A percentile compares a stretch with the other conserved stretches of the same genome.
These are phyloP conservation scores for Ustilago shanxiensis DNA, from an alignment of 1,284 basidiomycete genomes.

Conservation along the genomic window DNA sequence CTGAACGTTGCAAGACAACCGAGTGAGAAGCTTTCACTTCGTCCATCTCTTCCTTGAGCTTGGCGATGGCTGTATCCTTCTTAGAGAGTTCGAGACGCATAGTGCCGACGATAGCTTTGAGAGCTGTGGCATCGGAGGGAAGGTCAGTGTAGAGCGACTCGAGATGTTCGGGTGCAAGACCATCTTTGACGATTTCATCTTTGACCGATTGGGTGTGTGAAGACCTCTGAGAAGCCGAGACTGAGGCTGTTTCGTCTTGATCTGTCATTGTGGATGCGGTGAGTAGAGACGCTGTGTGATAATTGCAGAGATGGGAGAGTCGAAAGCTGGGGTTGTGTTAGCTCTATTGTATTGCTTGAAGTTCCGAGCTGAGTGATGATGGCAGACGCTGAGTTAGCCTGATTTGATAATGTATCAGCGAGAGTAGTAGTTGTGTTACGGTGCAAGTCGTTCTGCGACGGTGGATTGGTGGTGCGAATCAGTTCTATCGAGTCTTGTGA, in stretches of 20 bases:
- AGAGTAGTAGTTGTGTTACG: too few species aligned
- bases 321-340: neutral
- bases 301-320: too few species aligned
- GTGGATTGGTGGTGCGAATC: neutral
- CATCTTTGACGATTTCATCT: constrained; percentile 25
- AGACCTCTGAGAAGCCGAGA: constrained; percentile 33
- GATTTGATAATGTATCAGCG: too few species aligned
- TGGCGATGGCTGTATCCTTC: constrained; percentile 31
- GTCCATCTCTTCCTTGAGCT: constrained; percentile 50
- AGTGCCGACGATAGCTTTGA: constrained; percentile 56
- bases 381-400: too few species aligned
- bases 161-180: constrained; percentile 37
- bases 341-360: neutral
- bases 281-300: neutral
- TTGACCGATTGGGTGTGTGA: constrained; percentile 16
- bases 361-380: too few species aligned
- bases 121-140: constrained; percentile 44
- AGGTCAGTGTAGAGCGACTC: constrained; percentile 52
- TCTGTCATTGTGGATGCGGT: constrained; percentile 33
- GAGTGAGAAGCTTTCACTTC: constrained; percentile 54
- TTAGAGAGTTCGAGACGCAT: constrained; percentile 51
- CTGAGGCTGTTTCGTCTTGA: constrained; percentile 26
- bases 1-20: constrained; percentile 52
- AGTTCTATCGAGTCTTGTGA: neutral
- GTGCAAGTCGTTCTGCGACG: too few species aligned